Base-by-base conservation (phyloP, 2,329 filamentous ascomycete species). In the Cladosporium sp. region DNA sequence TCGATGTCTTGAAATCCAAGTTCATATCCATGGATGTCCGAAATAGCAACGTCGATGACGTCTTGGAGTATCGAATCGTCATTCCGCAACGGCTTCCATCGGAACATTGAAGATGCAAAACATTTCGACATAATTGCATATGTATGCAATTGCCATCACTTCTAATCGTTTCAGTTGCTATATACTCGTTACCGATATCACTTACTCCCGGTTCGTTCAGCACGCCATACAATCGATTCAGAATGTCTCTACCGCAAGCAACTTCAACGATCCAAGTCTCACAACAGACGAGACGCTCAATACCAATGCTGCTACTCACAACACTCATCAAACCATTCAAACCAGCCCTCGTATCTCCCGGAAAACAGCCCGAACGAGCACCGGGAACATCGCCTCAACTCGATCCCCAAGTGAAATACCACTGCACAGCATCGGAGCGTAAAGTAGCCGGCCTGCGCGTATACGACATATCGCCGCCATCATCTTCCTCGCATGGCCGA, bases 361-460 rank as follows among this genome's bases (percentile, higher is more conserved):
- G 52, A 6, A 55, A 55, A 24, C 52, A 55, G 11, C 52, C 52
- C 1, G 4, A 30, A 4, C 18, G 52, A 14, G 32, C 52, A 34
- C 28, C 52, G 8, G 28, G 52, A 5, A 34, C 28, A 21, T 82
- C 80, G 5, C 76, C 78, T 10, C 73, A 72, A 32, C 74, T 84
- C 2, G 74, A 74, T 78, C 2, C 75, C 75, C 24, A 74, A 76
- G 75, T 76, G 5, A 68, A 72, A 41, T 74, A 72, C 64, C 65
- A 66, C 32, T 80, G 79, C 69, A 73, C 74, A 7, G 71, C 81
- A 18, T 69, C 68, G 7, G 78, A 84, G 68, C 76, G 80, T 6
- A 74, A 71, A 57, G 76, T 82, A 15, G 78, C 79, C 55, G 80
- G 76, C 52, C 78, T 84, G 12, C 78, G 78, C 68, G 74, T 84